A percentile compares a stretch with the other conserved stretches of the same genome.
phyloP scores from a whole-genome alignment of 75 land plant species.

The Selaginella tamariscina region DNA sequence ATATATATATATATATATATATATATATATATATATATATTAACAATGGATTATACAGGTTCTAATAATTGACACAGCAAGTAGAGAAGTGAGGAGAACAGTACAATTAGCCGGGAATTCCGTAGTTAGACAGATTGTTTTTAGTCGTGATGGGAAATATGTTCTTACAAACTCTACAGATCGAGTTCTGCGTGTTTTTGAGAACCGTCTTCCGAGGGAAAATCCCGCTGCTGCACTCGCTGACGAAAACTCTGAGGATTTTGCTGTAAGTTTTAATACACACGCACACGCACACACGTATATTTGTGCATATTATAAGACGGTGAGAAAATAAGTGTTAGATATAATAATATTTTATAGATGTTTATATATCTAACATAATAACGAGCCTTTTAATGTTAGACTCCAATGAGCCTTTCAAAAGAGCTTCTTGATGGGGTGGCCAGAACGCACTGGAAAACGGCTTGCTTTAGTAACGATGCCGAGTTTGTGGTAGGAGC shows the following conservation, averaged over 20 bases:
- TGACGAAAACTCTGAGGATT: constrained; percentile 1
- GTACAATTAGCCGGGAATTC: constrained; percentile 56
- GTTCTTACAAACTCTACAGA: constrained; percentile 82
- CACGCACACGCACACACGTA: no score
- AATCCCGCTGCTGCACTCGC: constrained; percentile 40
- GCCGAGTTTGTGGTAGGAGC: constrained; percentile 91
- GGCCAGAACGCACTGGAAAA: constrained; percentile 82
- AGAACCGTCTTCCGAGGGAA: constrained; percentile 57
- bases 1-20: no score
- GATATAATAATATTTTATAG: no score
- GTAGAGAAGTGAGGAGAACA: constrained; percentile 31
- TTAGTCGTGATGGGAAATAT: constrained; percentile 85
- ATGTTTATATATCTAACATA: no score
- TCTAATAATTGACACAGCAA: constrained; percentile 49
- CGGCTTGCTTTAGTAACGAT: constrained; percentile 95
- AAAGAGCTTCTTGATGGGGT: constrained; percentile 85
- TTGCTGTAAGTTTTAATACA: no score
- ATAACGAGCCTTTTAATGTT: no score
- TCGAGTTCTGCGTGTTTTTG: constrained; percentile 68
- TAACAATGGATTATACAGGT: no score
- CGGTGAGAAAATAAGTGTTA: no score
- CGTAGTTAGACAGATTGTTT: constrained; percentile 58
- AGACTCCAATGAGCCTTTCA: constrained; percentile 26
- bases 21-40: no score
- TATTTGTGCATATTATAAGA: no score